Percentiles rank a stretch among this genome's conserved stretches.
phyloP scores from a whole-genome alignment of 1,284 basidiomycete species.

The Apiotrichum sp. region DNA sequence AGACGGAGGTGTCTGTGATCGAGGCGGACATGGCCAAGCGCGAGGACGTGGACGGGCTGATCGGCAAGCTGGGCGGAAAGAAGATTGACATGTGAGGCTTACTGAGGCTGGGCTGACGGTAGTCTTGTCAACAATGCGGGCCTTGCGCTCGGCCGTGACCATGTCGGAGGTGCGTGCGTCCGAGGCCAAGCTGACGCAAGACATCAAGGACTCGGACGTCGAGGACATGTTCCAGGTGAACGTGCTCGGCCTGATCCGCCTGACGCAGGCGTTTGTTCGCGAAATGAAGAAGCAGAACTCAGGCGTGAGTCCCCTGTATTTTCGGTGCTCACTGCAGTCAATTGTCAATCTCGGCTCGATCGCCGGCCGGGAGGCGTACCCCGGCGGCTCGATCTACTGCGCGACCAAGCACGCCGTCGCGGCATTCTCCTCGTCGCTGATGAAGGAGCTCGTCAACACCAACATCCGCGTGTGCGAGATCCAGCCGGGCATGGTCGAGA shows the following conservation, averaged over 20 bases:
- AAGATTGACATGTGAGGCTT: background rate
- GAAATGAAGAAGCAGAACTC: constrained; percentile 77
- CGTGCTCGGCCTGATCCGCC: constrained; percentile 13
- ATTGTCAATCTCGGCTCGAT: constrained; percentile 88
- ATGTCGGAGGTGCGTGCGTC: constrained; percentile 14
- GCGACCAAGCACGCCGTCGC: constrained; percentile 58
- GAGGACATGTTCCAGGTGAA: constrained; percentile 82
- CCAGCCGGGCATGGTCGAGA: constrained; percentile 59
- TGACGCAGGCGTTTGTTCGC: constrained; percentile 32
- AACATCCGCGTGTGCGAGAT: constrained; percentile 81
- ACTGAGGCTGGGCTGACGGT: background rate
- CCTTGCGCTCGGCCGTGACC: constrained; percentile 17
- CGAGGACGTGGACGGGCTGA: background rate
- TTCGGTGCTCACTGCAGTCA: constrained; percentile 49
- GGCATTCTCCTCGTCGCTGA: constrained; percentile 72
- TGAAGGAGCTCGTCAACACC: constrained; percentile 78
- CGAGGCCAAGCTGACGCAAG: background rate
- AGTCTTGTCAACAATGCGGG: constrained; percentile 20
- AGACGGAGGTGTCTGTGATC: background rate
- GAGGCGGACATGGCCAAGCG: constrained; percentile 1
- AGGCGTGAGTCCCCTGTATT: constrained; percentile 48
- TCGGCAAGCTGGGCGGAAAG: background rate
- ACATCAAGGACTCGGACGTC: constrained; percentile 52
- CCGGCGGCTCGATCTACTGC: constrained; percentile 60
- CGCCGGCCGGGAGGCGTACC: constrained; percentile 78